Percentiles rank a stretch among this genome's conserved stretches.
Evolutionary conservation across 2,329 filamentous ascomycete genomes (phyloP).

Genomic region (Daldinia sp.): DNA sequence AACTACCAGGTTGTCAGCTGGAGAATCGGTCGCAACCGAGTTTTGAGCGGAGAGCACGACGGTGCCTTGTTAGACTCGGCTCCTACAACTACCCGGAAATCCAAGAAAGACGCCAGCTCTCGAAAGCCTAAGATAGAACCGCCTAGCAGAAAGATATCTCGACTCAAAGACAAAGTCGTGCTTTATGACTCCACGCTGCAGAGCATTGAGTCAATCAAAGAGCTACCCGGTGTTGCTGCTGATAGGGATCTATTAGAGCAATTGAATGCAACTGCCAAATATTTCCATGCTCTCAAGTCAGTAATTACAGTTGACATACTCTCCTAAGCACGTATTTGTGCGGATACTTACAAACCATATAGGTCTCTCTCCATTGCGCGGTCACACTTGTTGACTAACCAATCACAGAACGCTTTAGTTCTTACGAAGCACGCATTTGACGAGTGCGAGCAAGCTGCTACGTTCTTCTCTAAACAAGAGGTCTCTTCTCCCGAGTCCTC

Average conservation of each 20-base stretch:
- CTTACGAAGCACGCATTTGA: slow-evolving; percentile 80
- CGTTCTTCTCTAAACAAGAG: slow-evolving; percentile 58
- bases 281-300: slow-evolving; percentile 91
- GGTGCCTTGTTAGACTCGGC: slow-evolving; percentile 72
- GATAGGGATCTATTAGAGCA: slow-evolving; percentile 81
- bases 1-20: slow-evolving; percentile 95
- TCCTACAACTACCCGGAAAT: slow-evolving; percentile 59
- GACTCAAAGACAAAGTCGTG: slow-evolving; percentile 86
- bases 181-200: slow-evolving; percentile 92
- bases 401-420: slow-evolving; percentile 83
- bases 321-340: background rate
- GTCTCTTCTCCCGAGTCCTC: slow-evolving; percentile 53
- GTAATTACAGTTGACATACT: slow-evolving; percentile 45
- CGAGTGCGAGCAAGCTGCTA: slow-evolving; percentile 66
- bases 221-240: slow-evolving; percentile 88
- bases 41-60: slow-evolving; percentile 85
- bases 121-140: slow-evolving; percentile 64
- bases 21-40: slow-evolving; percentile 92
- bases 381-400: slow-evolving; percentile 81
- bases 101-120: slow-evolving; percentile 66
- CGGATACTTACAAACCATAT: slow-evolving; percentile 37
- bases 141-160: slow-evolving; percentile 79
- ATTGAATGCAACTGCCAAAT: slow-evolving; percentile 80
- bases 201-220: slow-evolving; percentile 89
- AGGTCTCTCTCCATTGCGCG: slow-evolving; percentile 87